Evolutionary conservation across 1,284 basidiomycete species (phyloP).

Genomic region (Papiliotrema flavescens): DNA sequence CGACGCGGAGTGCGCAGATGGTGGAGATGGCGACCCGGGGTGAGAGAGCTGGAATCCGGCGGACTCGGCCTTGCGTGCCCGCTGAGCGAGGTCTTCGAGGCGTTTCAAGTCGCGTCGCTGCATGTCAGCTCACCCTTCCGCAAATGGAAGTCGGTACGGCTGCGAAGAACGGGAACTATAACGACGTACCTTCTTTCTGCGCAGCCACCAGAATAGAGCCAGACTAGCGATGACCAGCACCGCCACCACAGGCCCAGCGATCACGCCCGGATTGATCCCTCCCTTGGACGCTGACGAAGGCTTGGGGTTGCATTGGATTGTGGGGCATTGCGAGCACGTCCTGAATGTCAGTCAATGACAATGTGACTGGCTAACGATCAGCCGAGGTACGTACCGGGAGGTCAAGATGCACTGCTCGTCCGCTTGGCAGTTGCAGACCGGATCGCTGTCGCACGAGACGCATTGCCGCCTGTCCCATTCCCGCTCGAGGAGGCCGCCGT

Average conservation of each 20-base stretch:
- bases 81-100: conserved; percentile 42
- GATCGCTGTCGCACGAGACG: conserved; percentile 33
- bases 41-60: conserved; percentile 42
- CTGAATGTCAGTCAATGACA: conserved; percentile 12
- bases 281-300: conserved; percentile 12
- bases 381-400: conserved; percentile 29
- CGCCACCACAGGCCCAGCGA: conserved; percentile 47
- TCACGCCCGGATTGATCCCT: conserved; percentile 44
- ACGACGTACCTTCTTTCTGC: conserved; percentile 42
- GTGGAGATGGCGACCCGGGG: conserved; percentile 28
- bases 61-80: conserved; percentile 46
- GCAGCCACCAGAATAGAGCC: conserved; percentile 45
- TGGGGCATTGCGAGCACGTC: conserved; percentile 43
- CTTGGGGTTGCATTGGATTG: conserved; percentile 37
- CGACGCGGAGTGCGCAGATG: conserved; percentile 14
- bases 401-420: conserved; percentile 39
- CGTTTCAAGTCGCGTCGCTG: conserved; percentile 44
- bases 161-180: no score
- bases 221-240: conserved; percentile 43
- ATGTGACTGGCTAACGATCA: no score
- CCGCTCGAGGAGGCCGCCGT: neutral
- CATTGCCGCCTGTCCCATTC: conserved; percentile 22
- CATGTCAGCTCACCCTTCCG: conserved; percentile 1
- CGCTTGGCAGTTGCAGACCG: conserved; percentile 38
- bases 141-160: neutral